Conservation (phyloP, 2,329 filamentous ascomycete genomes). For the Ilyonectria destructans region DNA sequence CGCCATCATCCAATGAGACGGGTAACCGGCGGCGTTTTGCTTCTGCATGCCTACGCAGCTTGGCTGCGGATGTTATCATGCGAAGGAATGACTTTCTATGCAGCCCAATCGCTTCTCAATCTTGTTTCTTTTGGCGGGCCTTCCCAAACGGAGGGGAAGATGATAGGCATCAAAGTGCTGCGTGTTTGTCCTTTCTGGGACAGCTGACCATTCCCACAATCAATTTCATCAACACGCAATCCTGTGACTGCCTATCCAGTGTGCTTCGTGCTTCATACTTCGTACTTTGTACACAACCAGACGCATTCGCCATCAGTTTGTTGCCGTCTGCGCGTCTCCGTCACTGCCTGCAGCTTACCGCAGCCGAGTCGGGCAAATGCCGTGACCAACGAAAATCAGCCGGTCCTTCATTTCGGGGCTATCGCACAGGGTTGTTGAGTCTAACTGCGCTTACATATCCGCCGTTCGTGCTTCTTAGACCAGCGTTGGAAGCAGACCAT, state of each 20-base stretch:
- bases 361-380: slow-evolving; percentile 16
- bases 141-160: neutral
- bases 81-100: neutral
- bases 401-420: slow-evolving; percentile 2
- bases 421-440: slow-evolving; percentile 6
- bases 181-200: slow-evolving; percentile 13
- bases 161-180: neutral
- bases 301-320: neutral
- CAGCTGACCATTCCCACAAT: neutral
- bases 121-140: slow-evolving; percentile 9
- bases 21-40: slow-evolving; percentile 3
- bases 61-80: slow-evolving; percentile 20
- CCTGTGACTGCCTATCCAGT: slow-evolving; percentile 22
- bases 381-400: slow-evolving; percentile 19
- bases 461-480: slow-evolving; percentile 1
- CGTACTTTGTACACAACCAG: slow-evolving; percentile 1
- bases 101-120: neutral
- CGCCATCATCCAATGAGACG: slow-evolving; percentile 33
- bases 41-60: slow-evolving; percentile 20
- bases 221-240: slow-evolving; percentile 18
- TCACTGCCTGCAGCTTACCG: slow-evolving; percentile 38
- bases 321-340: slow-evolving; percentile 34
- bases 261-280: slow-evolving; percentile 2
- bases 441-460: neutral
- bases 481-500: neutral